Conservation (phyloP, 495 filamentous ascomycete species). For the Penicillium silybi region DNA sequence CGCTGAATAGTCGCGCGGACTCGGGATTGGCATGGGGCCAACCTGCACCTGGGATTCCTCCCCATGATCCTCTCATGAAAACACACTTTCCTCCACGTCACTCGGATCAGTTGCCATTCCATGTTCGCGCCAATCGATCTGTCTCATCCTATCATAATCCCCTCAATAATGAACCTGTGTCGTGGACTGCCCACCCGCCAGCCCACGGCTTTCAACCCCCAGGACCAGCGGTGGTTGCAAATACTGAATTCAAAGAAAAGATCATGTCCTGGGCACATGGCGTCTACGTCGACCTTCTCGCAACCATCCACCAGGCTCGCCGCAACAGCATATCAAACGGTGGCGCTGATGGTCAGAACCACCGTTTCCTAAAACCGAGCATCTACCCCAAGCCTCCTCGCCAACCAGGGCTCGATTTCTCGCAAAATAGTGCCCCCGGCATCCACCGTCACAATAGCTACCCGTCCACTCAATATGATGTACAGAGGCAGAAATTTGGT, state of each 20-base stretch:
- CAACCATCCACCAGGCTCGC: constrained; percentile 63
- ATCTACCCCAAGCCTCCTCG: constrained; percentile 65
- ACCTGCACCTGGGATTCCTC: constrained; percentile 21
- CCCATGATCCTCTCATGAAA: constrained; percentile 29
- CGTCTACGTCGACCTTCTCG: constrained; percentile 81
- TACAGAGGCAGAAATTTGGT: constrained; percentile 21
- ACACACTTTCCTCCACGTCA: constrained; percentile 42
- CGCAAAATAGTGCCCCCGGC: constrained; percentile 23
- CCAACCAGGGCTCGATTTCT: constrained; percentile 44
- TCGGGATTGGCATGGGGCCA: constrained; percentile 32
- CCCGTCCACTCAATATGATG: constrained; percentile 36
- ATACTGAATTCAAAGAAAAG: constrained; percentile 72
- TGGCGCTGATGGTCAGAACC: constrained; percentile 28
- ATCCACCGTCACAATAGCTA: constrained; percentile 42
- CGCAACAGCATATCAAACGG: constrained; percentile 39
- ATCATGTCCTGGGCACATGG: constrained; percentile 79
- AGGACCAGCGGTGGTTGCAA: constrained; percentile 29
- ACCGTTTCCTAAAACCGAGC: constrained; percentile 46
- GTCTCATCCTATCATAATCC: constrained; percentile 12
- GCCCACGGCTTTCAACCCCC: constrained; percentile 21
- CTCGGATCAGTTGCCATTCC: constrained; percentile 40
- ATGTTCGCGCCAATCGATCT: constrained; percentile 25
- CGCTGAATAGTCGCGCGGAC: constrained; percentile 22
- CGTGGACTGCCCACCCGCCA: constrained; percentile 25
- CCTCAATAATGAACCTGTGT: constrained; percentile 9